Evolutionary conservation across 1,284 basidiomycete species (phyloP).

Genomic region (Sanghuangporus baumii): DNA sequence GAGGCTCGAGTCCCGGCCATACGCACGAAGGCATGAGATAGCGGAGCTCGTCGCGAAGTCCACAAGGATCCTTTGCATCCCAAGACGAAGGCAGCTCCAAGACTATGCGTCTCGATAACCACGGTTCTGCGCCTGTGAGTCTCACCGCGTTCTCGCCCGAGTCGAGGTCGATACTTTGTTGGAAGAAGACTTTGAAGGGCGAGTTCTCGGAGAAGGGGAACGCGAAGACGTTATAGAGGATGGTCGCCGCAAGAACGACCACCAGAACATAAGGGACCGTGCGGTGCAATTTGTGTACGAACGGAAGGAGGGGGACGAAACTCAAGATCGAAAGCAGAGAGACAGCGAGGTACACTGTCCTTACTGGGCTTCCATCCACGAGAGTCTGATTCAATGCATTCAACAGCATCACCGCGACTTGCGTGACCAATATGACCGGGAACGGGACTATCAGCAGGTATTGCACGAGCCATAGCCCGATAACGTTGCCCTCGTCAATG

Average conservation of each 20-base stretch:
- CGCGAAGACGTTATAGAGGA: conserved; percentile 39
- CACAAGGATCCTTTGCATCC: conserved; percentile 23
- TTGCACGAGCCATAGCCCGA: conserved; percentile 62
- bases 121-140: conserved; percentile 42
- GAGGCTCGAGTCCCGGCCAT: conserved; percentile 28
- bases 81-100: conserved; percentile 49
- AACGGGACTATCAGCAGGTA: conserved; percentile 51
- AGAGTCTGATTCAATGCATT: conserved; percentile 53
- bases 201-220: conserved; percentile 58
- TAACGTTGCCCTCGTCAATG: conserved; percentile 32
- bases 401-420: conserved; percentile 46
- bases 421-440: conserved; percentile 52
- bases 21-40: conserved; percentile 28
- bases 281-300: conserved; percentile 49
- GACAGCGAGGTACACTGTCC: conserved; percentile 46
- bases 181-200: conserved; percentile 67
- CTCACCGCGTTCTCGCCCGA: conserved; percentile 30
- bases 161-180: conserved; percentile 48
- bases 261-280: conserved; percentile 37
- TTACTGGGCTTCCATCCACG: conserved; percentile 54
- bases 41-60: conserved; percentile 16
- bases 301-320: conserved; percentile 57
- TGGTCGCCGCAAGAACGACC: conserved; percentile 39
- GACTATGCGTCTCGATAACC: conserved; percentile 40
- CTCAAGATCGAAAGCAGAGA: conserved; percentile 44